These are phyloP conservation scores for Volvox reticuliferus DNA, from an alignment of 139 green algal genomes.

Conservation along the genomic window DNA sequence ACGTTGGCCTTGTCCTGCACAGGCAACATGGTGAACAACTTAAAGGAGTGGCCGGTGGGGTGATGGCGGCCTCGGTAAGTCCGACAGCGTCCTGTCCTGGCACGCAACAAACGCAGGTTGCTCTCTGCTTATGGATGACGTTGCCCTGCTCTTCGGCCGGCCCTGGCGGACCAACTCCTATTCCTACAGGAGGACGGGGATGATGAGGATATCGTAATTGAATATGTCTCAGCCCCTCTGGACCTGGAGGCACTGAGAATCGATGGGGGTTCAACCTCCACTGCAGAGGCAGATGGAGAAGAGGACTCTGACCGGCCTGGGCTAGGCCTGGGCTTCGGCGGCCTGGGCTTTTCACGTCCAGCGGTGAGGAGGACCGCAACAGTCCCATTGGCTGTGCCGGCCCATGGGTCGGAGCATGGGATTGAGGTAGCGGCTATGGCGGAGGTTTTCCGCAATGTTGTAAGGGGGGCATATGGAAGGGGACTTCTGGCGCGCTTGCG, in stretches of 20 bases:
- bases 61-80: not conserved
- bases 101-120: no score
- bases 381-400: no score
- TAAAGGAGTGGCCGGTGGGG: not conserved
- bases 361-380: not conserved
- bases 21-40: conserved; percentile 44
- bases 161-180: not conserved
- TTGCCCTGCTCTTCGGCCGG: no score
- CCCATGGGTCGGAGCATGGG: not conserved
- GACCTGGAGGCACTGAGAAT: conserved; percentile 50
- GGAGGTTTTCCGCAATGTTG: no score
- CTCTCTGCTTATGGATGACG: no score
- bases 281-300: not conserved
- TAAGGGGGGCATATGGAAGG: no score
- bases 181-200: conserved; percentile 39
- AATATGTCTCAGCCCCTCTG: conserved; percentile 68
- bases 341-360: conserved; percentile 38
- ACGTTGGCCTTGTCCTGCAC: not conserved
- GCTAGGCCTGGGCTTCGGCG: conserved; percentile 53
- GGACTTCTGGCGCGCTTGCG: no score
- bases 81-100: no score
- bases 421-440: no score
- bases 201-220: conserved; percentile 65
- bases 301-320: conserved; percentile 42
- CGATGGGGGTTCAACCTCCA: not conserved